A percentile compares a stretch with the other conserved stretches of the same genome.
Conservation (phyloP, 2,329 filamentous ascomycete species). For the Ophiocordyceps camponoti-floridani region DNA sequence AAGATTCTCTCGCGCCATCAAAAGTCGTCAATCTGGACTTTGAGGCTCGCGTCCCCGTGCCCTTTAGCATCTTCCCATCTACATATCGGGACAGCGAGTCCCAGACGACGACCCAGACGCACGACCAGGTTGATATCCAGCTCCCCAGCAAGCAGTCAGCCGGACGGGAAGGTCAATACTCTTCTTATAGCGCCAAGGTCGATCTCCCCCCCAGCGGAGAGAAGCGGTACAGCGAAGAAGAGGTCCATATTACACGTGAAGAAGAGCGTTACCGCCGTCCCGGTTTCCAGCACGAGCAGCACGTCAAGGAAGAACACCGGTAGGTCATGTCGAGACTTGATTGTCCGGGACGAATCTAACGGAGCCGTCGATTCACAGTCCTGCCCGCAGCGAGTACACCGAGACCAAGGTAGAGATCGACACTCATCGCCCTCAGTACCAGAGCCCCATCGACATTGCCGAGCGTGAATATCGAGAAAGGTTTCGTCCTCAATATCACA, state of each 20-base stretch:
- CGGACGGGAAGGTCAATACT: constrained; percentile 96
- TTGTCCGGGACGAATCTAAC: not conserved
- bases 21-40: constrained; percentile 98
- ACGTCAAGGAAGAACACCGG: constrained; percentile 32
- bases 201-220: constrained; percentile 44
- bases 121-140: constrained; percentile 81
- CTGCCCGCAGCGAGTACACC: constrained; percentile 29
- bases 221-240: constrained; percentile 58
- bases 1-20: constrained; percentile 47
- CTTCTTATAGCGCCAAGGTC: constrained; percentile 48
- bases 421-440: constrained; percentile 26
- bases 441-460: constrained; percentile 40
- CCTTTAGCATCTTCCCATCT: constrained; percentile 99
- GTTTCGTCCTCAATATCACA: constrained; percentile 31
- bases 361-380: constrained; percentile 15
- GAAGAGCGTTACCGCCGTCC: constrained; percentile 61
- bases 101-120: constrained; percentile 38
- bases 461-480: constrained; percentile 50
- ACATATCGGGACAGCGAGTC: constrained; percentile 56
- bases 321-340: constrained; percentile 23
- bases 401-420: constrained; percentile 52
- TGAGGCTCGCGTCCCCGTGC: constrained; percentile 92
- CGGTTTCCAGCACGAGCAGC: constrained; percentile 38
- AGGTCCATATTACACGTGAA: constrained; percentile 65
- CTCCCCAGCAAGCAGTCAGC: constrained; percentile 53